These are phyloP conservation scores for Steccherinum ochraceum DNA, from an alignment of 768 basidiomycete genomes.

Conservation along the genomic window DNA sequence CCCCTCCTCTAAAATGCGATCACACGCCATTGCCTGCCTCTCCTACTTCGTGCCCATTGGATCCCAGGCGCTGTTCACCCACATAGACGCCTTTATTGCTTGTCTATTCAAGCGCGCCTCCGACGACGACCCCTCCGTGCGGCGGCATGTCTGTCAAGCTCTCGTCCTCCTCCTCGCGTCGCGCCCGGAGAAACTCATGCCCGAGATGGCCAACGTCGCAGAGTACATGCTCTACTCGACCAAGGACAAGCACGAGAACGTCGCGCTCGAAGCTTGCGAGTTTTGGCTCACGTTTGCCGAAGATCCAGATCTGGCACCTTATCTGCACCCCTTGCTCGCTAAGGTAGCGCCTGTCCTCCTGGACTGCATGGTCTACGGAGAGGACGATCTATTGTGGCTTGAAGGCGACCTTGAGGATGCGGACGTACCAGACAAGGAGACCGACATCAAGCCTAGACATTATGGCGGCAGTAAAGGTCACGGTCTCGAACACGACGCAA, in stretches of 20 bases:
- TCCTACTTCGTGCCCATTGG: conserved; percentile 89
- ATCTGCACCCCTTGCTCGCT: conserved; percentile 80
- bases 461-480: conserved; percentile 85
- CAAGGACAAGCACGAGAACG: conserved; percentile 94
- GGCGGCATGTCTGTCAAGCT: conserved; percentile 92
- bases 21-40: conserved; percentile 89
- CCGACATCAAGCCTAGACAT: conserved; percentile 94
- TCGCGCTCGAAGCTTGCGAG: conserved; percentile 97
- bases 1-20: conserved; percentile 80
- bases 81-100: conserved; percentile 91
- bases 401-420: conserved; percentile 90
- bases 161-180: conserved; percentile 89
- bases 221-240: conserved; percentile 99
- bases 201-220: conserved; percentile 91
- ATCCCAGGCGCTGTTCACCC: conserved; percentile 80
- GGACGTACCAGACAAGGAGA: conserved; percentile 85
- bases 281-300: conserved; percentile 99
- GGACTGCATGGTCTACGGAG: conserved; percentile 96
- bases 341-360: conserved; percentile 93
- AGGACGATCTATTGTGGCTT: conserved; percentile 92
- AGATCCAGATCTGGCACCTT: conserved; percentile 79
- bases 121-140: conserved; percentile 89
- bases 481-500: conserved; percentile 69
- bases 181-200: conserved; percentile 93
- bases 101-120: conserved; percentile 92